Conservation (phyloP, 2,329 filamentous ascomycete species). For the Xylaria sp. region DNA sequence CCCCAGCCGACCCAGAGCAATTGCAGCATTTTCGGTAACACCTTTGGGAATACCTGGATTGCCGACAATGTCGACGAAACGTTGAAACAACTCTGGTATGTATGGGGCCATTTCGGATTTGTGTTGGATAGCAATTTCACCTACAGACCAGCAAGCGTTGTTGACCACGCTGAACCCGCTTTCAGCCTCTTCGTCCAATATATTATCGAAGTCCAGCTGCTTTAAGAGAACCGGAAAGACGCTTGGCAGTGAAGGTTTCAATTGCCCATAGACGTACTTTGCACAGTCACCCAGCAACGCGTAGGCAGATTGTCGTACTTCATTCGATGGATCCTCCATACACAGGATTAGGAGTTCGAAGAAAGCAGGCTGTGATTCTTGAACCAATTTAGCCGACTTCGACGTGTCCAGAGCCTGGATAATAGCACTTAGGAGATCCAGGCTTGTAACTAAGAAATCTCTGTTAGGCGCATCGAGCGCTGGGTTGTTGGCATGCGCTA, state of each 20-base stretch:
- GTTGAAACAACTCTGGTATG: constrained; percentile 79
- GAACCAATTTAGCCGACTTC: constrained; percentile 81
- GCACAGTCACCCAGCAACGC: constrained; percentile 94
- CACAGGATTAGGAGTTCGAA: constrained; percentile 92
- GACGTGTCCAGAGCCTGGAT: constrained; percentile 85
- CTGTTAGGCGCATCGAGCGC: constrained; percentile 86
- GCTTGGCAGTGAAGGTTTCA: constrained; percentile 77
- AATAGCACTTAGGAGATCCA: constrained; percentile 92
- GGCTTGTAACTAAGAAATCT: constrained; percentile 94
- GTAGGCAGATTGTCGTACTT: constrained; percentile 95
- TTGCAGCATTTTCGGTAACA: constrained; percentile 92
- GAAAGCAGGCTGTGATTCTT: constrained; percentile 80
- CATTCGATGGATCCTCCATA: constrained; percentile 90
- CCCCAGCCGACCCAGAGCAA: constrained; percentile 88
- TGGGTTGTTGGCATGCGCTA: constrained; percentile 75
- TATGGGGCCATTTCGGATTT: constrained; percentile 80
- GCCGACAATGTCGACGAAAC: constrained; percentile 83
- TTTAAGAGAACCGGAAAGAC: constrained; percentile 85
- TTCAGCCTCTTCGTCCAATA: constrained; percentile 83
- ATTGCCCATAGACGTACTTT: constrained; percentile 86
- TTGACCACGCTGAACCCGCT: constrained; percentile 92
- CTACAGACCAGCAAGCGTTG: constrained; percentile 97
- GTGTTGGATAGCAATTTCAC: constrained; percentile 88
- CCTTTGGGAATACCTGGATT: constrained; percentile 87
- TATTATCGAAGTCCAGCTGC: constrained; percentile 84